A percentile compares a stretch with the other conserved stretches of the same genome.
phyloP scores from a whole-genome alignment of 73 alveolate species.

The Urostyla sp. region DNA sequence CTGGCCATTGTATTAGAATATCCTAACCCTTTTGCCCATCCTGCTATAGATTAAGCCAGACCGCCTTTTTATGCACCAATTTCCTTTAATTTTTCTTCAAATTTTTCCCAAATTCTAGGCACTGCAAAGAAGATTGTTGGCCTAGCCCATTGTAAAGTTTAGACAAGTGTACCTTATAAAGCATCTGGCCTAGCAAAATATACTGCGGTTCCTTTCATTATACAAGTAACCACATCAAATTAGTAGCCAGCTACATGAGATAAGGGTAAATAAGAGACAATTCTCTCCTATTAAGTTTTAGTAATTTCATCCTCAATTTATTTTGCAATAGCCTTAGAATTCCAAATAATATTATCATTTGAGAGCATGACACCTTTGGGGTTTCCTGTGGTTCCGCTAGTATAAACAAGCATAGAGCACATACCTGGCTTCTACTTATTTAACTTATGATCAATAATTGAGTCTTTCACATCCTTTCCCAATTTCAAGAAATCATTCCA shows the following conservation, averaged over 20 bases:
- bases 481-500: constrained; percentile 78
- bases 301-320: constrained; percentile 31
- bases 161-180: constrained; percentile 84
- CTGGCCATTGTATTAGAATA: constrained; percentile 42
- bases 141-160: constrained; percentile 78
- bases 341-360: constrained; percentile 75
- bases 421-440: constrained; percentile 70
- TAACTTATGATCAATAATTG: neutral
- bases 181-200: constrained; percentile 89
- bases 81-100: constrained; percentile 82
- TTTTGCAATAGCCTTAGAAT: neutral
- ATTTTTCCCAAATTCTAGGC: constrained; percentile 94
- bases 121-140: constrained; percentile 91
- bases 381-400: constrained; percentile 92
- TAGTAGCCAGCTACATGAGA: constrained; percentile 87
- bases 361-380: constrained; percentile 93
- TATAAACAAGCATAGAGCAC: constrained; percentile 83
- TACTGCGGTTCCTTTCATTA: constrained; percentile 63
- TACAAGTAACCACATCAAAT: constrained; percentile 65
- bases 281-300: constrained; percentile 66
- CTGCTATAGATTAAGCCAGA: constrained; percentile 58
- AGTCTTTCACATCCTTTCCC: neutral
- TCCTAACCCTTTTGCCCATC: constrained; percentile 82
- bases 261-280: constrained; percentile 86
- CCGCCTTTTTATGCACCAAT: constrained; percentile 73